These are phyloP conservation scores for Sphagnum tenellum DNA, from an alignment of 225 moss, liverwort and hornwort species.

Conservation along the genomic window DNA sequence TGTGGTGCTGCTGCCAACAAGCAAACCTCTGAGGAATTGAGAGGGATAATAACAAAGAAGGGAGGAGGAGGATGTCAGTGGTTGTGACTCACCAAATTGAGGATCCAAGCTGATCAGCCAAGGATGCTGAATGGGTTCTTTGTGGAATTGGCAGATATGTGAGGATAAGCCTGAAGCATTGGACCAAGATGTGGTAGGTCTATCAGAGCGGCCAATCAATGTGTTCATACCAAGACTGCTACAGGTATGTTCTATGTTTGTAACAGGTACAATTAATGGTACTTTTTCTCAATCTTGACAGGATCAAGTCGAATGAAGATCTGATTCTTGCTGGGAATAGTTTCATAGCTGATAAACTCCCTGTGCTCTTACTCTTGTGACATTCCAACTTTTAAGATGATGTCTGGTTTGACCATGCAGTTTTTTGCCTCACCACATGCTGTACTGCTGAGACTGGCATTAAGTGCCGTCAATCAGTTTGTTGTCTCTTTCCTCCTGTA, in stretches of 20 bases:
- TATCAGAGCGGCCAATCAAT: slow-evolving; percentile 79
- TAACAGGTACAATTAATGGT: no score
- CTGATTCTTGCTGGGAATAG: not conserved
- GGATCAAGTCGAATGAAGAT: not conserved
- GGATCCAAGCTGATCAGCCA: no score
- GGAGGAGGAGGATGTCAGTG: no score
- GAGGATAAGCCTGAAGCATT: slow-evolving; percentile 87
- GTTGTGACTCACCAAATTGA: no score
- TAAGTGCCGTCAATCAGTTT: slow-evolving; percentile 87
- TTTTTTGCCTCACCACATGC: slow-evolving; percentile 87
- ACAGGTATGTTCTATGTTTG: slow-evolving; percentile 34
- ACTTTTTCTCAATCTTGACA: not conserved
- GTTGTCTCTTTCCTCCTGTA: slow-evolving; percentile 86
- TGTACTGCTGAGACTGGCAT: slow-evolving; percentile 60
- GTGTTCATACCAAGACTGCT: slow-evolving; percentile 83
- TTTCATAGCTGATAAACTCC: no score
- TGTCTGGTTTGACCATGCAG: slow-evolving; percentile 25
- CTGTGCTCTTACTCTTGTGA: slow-evolving; percentile 1
- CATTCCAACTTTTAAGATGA: no score
- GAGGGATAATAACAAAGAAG: no score
- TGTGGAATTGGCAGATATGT: slow-evolving; percentile 54
- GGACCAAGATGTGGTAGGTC: slow-evolving; percentile 76
- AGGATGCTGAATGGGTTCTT: no score
- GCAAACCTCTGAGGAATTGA: no score
- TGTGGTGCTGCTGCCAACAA: no score